Evolutionary conservation across 257 asterid species (phyloP).

Genomic region (Solanum pennellii): DNA sequence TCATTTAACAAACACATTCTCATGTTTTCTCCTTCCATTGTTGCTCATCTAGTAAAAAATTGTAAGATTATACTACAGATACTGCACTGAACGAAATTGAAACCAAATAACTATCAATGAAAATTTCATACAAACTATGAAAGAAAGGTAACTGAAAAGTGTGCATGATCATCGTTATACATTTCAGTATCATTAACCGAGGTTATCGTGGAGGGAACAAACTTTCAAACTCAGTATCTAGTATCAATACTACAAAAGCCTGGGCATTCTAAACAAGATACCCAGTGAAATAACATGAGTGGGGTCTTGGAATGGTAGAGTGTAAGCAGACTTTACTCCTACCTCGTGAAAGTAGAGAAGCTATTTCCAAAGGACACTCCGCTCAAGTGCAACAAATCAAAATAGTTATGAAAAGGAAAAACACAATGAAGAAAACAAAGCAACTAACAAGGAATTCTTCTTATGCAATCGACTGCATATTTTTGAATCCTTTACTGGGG

Average conservation of each 20-base stretch:
- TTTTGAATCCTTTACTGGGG: background rate
- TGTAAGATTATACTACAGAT: background rate
- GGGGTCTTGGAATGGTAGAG: background rate
- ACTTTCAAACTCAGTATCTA: background rate
- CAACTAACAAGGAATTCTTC: background rate
- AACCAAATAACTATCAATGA: background rate
- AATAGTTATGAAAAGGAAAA: background rate
- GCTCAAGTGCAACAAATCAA: background rate
- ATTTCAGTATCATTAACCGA: background rate
- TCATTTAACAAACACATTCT: background rate
- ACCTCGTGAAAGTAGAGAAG: background rate
- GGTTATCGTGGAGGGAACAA: background rate
- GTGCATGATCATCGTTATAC: background rate
- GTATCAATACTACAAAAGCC: background rate
- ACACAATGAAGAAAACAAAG: background rate
- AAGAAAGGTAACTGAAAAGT: background rate
- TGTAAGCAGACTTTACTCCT: background rate
- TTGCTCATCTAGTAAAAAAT: background rate
- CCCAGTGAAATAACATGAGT: background rate
- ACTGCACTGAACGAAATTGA: background rate
- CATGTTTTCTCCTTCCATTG: background rate
- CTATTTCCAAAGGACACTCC: background rate
- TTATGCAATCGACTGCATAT: background rate
- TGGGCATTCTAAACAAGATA: background rate
- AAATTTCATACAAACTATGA: background rate